A percentile compares a stretch with the other conserved stretches of the same genome.
phyloP scores from a whole-genome alignment of 495 filamentous ascomycete genomes.

The Neurospora sp. region DNA sequence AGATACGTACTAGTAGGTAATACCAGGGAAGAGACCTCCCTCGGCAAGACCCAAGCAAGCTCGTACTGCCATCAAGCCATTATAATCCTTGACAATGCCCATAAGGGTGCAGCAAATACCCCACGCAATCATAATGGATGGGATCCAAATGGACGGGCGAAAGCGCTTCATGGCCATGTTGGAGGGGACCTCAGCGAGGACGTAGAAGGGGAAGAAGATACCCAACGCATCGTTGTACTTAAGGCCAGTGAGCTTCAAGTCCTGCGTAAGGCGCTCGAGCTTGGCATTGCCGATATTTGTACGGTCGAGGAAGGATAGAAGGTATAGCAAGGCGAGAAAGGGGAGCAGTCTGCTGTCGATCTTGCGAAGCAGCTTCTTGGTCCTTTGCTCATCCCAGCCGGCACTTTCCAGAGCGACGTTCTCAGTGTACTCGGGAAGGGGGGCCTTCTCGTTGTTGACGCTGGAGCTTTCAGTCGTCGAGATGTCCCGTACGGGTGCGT shows the following conservation, averaged over 20 bases:
- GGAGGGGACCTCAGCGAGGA: slow-evolving; percentile 67
- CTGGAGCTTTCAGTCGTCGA: slow-evolving; percentile 21
- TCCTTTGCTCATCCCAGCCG: slow-evolving; percentile 16
- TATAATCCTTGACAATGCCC: slow-evolving; percentile 63
- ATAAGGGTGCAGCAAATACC: slow-evolving; percentile 53
- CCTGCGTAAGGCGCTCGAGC: slow-evolving; percentile 53
- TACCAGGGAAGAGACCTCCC: slow-evolving; percentile 72
- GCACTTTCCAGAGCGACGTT: slow-evolving; percentile 13
- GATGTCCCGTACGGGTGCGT: slow-evolving; percentile 14
- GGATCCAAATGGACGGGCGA: slow-evolving; percentile 51
- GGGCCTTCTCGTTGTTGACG: slow-evolving; percentile 20
- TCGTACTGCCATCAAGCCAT: slow-evolving; percentile 60
- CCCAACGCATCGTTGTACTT: slow-evolving; percentile 65
- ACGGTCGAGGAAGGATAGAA: slow-evolving; percentile 69
- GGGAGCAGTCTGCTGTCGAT: slow-evolving; percentile 42
- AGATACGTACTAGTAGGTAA: slow-evolving; percentile 50
- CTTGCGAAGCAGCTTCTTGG: slow-evolving; percentile 39
- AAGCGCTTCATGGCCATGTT: slow-evolving; percentile 57
- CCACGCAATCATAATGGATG: slow-evolving; percentile 46
- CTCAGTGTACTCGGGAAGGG: slow-evolving; percentile 2
- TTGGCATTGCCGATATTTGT: slow-evolving; percentile 76
- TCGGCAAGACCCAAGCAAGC: slow-evolving; percentile 67
- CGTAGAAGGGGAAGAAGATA: slow-evolving; percentile 81
- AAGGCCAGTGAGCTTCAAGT: slow-evolving; percentile 48
- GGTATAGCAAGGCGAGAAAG: slow-evolving; percentile 43